Evolutionary conservation across 2,329 filamentous ascomycete genomes (phyloP).

Genomic region (Apiospora rasikravindrae): DNA sequence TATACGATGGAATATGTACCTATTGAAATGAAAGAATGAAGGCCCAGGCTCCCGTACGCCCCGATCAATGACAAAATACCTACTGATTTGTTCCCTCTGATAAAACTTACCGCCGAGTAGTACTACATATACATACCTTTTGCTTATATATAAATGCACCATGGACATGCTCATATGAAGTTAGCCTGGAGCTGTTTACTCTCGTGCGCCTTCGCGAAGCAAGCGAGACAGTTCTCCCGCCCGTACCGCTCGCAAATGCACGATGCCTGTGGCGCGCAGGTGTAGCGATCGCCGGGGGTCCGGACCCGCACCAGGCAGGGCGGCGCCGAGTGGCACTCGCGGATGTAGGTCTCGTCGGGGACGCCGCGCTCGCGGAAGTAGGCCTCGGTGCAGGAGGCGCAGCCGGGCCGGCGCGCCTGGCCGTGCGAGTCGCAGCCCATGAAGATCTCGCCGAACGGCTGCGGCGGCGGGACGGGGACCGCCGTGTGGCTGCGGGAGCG

Average conservation of each 20-base stretch:
- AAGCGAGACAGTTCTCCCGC: constrained; percentile 6
- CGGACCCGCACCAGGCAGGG: neutral
- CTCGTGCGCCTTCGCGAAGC: constrained; percentile 16
- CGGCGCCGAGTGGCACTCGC: constrained; percentile 4
- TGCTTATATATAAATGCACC: neutral
- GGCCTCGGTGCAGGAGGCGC: neutral
- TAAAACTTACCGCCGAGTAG: neutral
- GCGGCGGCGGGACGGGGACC: neutral
- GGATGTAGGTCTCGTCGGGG: neutral
- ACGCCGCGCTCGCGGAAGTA: constrained; percentile 10
- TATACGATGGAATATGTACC: neutral
- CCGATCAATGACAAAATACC: neutral
- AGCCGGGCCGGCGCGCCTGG: neutral
- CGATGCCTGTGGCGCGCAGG: neutral
- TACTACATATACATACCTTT: neutral
- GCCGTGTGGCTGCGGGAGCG: neutral
- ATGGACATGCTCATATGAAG: neutral
- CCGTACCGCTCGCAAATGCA: neutral
- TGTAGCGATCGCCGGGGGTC: neutral
- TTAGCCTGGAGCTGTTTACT: neutral
- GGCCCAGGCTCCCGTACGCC: neutral
- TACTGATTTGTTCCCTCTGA: neutral
- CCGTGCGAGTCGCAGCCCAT: neutral
- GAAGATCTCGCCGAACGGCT: neutral
- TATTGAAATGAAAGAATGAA: neutral